Base-by-base conservation (phyloP, 73 alveolate genomes). In the Tetrahymena elliotti region DNA sequence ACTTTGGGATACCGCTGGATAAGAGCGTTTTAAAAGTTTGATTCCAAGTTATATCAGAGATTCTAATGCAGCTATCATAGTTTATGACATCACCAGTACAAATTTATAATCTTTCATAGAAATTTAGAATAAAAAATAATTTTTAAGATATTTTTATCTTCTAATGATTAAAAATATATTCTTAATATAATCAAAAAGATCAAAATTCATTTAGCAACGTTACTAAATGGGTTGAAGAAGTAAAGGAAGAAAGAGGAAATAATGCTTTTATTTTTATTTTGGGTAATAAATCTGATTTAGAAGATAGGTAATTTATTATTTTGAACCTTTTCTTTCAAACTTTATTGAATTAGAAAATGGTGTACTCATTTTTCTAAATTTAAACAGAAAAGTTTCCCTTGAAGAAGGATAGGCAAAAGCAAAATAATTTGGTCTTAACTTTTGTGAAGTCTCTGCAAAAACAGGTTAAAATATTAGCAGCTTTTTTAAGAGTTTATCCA, bases 41-140 rank as follows among this genome's bases (percentile, higher is more conserved):
- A 96, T 96, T 92, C 97, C 97, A 22, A 84, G 95, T 8, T 97
- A 96, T 97, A 84, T 97, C 41, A 97, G 97, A 93, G 96, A 96
- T 96, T 96, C 98, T 0, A 52, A 97, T 95, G 96, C 98, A 36
- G 97, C 97, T 20, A 96, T 96, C 88, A 95, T 96, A 35, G 95
- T 93, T 27, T 97, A 88, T 47, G 98, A 97, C 83, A 93, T 96
- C 22, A 97, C 98, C 20, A 95, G 96, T 52, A 97, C 93, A 93
- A 83, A 95, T 35, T 92, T 93, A 33, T 93, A 83, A 41, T 83
- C 52, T 83, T 82, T 96, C 3, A 84, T 93, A 82, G 34, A 52
- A n/a, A 47, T 93, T 12, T 95, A 94, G 94, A 40, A 93, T 15
- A 13, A 38, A 10, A 94, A 95, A 52, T 7, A 4, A 52, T 6